These are phyloP conservation scores for Geotrichum phurueaensis DNA, from an alignment of 1,139 yeast species.

Conservation along the genomic window DNA sequence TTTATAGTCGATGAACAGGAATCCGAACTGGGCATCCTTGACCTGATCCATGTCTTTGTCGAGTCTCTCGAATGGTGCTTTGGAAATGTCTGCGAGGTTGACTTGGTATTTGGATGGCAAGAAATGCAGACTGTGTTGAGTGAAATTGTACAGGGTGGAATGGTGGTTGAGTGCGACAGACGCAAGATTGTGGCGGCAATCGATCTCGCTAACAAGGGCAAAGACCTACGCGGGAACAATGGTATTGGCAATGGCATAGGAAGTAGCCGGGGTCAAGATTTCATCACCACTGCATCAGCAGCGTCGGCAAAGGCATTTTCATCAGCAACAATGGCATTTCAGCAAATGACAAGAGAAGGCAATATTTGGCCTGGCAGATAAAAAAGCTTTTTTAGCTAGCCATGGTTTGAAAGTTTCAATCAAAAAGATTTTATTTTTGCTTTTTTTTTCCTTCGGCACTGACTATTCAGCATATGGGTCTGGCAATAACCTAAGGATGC, in stretches of 20 bases:
- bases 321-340: slow-evolving; percentile 41
- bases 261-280: slow-evolving; percentile 15
- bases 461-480: too few relatives aligned
- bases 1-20: slow-evolving; percentile 95
- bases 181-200: slow-evolving; percentile 69
- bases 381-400: background rate
- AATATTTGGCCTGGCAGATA: slow-evolving; percentile 41
- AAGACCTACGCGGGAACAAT: slow-evolving; percentile 17
- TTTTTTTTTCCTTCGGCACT: too few relatives aligned
- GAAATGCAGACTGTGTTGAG: slow-evolving; percentile 78
- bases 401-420: too few relatives aligned
- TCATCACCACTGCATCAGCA: slow-evolving; percentile 18
- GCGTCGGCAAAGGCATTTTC: slow-evolving; percentile 32
- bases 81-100: slow-evolving; percentile 90
- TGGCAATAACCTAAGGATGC: too few relatives aligned
- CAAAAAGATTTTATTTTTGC: too few relatives aligned
- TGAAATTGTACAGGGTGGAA: slow-evolving; percentile 94
- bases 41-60: slow-evolving; percentile 92
- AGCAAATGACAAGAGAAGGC: slow-evolving; percentile 44
- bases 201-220: slow-evolving; percentile 38
- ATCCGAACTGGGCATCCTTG: slow-evolving; percentile 87
- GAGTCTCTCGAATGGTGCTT: slow-evolving; percentile 91
- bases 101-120: slow-evolving; percentile 95
- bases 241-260: slow-evolving; percentile 12
- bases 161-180: slow-evolving; percentile 95